Evolutionary conservation across 78 protist genomes (phyloP).

Genomic region (Dictyostelium intermedium): DNA sequence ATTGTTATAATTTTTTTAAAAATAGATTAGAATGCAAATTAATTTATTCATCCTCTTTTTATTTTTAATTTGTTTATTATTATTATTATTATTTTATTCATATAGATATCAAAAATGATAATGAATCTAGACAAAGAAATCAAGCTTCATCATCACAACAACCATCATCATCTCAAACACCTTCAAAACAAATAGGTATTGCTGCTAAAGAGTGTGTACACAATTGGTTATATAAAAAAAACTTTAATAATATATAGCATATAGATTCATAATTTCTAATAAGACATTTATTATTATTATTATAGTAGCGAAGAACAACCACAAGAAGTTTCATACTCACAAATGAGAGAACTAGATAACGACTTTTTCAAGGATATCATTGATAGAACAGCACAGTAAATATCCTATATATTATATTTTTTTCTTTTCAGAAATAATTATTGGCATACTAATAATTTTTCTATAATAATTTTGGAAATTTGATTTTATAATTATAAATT

Average conservation of each 20-base stretch:
- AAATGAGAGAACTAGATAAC: constrained; percentile 76
- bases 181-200: constrained; percentile 73
- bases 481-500: no score
- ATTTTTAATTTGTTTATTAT: no score
- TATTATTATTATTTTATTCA: not conserved
- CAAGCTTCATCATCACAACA: not conserved
- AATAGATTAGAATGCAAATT: no score
- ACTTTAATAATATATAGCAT: no score
- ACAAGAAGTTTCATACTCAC: constrained; percentile 59
- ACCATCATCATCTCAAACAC: constrained; percentile 26
- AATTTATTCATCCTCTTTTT: no score
- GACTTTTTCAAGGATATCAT: constrained; percentile 70
- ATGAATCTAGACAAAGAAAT: constrained; percentile 31
- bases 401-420: not conserved
- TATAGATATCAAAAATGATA: constrained; percentile 31
- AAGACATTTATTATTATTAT: no score
- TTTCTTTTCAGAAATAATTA: not conserved
- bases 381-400: constrained; percentile 76
- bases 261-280: not conserved
- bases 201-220: constrained; percentile 6
- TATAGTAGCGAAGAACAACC: constrained; percentile 6
- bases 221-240: not conserved
- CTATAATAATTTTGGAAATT: not conserved
- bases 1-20: no score
- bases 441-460: no score